Base-by-base conservation (phyloP, 2,329 filamentous ascomycete species). In the Ramularia collo-cygni region DNA sequence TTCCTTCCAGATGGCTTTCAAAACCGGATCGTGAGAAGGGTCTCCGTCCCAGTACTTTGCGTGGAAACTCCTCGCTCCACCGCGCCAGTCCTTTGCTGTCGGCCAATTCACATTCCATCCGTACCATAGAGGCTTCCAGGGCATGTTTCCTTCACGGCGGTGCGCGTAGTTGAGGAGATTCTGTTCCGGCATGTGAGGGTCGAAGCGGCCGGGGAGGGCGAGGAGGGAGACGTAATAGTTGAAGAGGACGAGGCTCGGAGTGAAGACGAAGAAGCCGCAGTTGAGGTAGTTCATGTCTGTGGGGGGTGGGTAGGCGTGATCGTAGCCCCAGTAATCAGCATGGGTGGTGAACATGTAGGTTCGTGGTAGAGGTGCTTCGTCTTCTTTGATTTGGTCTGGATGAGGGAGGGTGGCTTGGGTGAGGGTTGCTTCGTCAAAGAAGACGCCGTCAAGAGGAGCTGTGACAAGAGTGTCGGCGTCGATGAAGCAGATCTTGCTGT, bases 41-140 rank as follows among this genome's bases (percentile, higher is more conserved):
- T 62, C 60, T 1, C 51, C 53, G 47, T 63, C 58, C 64, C 64
- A 67, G 43, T 58, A 65, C 54, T 67, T 66, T 3, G 62, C 62
- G 44, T 65, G 63, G 37, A 65, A 61, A 33, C 59, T 63, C 28
- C 50, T 50, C 33, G 56, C 60, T 1, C 61, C 63, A 10, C 50
- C 58, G 19, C 56, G 44, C 41, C 57, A 61, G 36, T 66, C 64
- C 21, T 56, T 59, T 36, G 55, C 55, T 27, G 52, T 63, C 3
- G 64, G 62, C 56, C 60, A 65, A 33, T 64, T 61, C 12, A 62
- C 61, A 40, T 64, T 64, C 62, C 63, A 66, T 2, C 55, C 55
- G 42, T 63, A 58, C 49, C 59, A 59, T 15, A 66, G 40, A 36
- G 56, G 57, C 40, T 53, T 56, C 63, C 62, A 66, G 1, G 64